Percentiles rank a stretch among this genome's conserved stretches.
phyloP scores from a whole-genome alignment of 108 stramenopile genomes.

The Halocafeteria seosinensis region DNA sequence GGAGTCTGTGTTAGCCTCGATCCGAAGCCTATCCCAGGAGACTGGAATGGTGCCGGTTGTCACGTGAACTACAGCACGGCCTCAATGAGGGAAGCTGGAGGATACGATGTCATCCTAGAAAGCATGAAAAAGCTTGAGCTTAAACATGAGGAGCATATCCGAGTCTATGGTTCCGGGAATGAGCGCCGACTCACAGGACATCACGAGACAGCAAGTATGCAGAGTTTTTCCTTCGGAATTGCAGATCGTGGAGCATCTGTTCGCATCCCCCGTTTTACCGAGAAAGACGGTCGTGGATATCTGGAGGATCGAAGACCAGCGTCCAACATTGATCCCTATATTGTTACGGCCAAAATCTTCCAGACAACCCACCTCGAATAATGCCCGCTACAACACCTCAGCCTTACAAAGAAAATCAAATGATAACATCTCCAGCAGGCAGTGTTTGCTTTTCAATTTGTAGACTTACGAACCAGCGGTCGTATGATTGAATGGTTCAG shows the following conservation, averaged over 20 bases:
- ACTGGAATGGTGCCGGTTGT: conserved; percentile 97
- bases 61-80: conserved; percentile 94
- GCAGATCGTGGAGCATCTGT: conserved; percentile 88
- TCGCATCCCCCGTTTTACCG: conserved; percentile 77
- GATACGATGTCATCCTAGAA: conserved; percentile 68
- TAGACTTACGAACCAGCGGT: too few species aligned
- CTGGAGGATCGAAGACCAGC: conserved; percentile 92
- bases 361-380: conserved; percentile 41
- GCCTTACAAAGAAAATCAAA: too few species aligned
- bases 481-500: too few species aligned
- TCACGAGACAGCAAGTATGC: conserved; percentile 79
- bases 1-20: conserved; percentile 82
- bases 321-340: conserved; percentile 90
- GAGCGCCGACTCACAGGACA: conserved; percentile 83
- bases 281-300: conserved; percentile 74
- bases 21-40: conserved; percentile 94
- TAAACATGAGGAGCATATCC: conserved; percentile 86
- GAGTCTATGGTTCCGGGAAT: conserved; percentile 87
- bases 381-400: too few species aligned
- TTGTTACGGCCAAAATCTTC: conserved; percentile 88
- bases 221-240: conserved; percentile 75
- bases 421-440: too few species aligned
- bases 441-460: too few species aligned
- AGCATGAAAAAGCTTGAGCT: conserved; percentile 84
- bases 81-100: conserved; percentile 76